Conservation (phyloP, 768 basidiomycete species). For the Suillus luteus region DNA sequence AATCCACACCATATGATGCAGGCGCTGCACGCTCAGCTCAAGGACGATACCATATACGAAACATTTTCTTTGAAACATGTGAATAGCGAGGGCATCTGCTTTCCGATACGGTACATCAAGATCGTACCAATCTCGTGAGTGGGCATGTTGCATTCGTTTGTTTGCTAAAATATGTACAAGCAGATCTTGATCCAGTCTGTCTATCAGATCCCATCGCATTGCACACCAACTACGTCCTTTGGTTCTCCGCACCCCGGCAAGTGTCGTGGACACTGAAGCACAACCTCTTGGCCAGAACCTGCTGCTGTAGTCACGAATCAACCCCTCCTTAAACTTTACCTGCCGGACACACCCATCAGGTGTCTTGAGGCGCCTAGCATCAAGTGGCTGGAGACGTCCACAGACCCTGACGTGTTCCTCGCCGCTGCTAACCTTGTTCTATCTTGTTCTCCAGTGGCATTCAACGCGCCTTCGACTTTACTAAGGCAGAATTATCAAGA, state of each 20-base stretch:
- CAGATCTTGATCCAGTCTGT: no score
- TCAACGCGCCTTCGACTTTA: no score
- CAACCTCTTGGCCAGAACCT: not conserved
- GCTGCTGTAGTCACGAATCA: not conserved
- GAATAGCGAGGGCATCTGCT: slow-evolving; percentile 56
- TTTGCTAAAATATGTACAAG: no score
- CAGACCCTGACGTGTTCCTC: slow-evolving; percentile 13
- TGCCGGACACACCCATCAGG: not conserved
- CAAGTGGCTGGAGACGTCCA: slow-evolving; percentile 15
- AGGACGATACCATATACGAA: slow-evolving; percentile 66
- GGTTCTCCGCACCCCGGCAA: no score
- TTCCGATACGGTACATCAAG: slow-evolving; percentile 72
- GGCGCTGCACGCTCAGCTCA: slow-evolving; percentile 61
- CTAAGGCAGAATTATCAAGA: no score
- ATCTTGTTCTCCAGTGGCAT: no score
- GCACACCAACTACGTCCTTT: no score
- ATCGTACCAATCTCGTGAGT: slow-evolving; percentile 75
- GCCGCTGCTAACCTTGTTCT: not conserved
- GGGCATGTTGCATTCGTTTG: slow-evolving; percentile 1
- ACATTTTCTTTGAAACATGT: slow-evolving; percentile 59
- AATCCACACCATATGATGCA: slow-evolving; percentile 68
- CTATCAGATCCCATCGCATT: no score
- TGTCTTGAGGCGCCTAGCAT: not conserved
- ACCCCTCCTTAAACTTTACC: not conserved
- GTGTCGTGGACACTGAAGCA: not conserved